phyloP scores from a whole-genome alignment of 2,329 filamentous ascomycete species.

The Diaporthe amygdali region DNA sequence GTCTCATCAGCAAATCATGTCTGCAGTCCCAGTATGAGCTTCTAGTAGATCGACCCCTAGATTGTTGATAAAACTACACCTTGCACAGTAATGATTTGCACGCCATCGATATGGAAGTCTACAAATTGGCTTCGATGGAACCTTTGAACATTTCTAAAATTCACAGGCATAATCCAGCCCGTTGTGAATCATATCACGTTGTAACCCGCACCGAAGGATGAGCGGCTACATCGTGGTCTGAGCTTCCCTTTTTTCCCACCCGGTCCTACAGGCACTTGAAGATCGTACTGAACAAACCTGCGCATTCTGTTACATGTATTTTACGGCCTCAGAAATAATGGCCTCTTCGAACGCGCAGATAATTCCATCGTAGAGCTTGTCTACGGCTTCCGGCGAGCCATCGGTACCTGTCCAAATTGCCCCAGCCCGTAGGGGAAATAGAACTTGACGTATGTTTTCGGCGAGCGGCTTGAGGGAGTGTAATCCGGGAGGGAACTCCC shows the following conservation, averaged over 20 bases:
- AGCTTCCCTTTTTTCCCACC: background rate
- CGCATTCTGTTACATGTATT: background rate
- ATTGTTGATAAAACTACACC: too few species aligned
- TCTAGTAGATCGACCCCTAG: too few species aligned
- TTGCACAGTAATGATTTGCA: too few species aligned
- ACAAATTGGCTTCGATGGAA: too few species aligned
- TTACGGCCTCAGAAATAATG: background rate
- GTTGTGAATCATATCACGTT: too few species aligned
- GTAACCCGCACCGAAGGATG: too few species aligned
- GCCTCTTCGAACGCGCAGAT: background rate
- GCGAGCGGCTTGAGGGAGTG: background rate
- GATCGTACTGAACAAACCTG: background rate
- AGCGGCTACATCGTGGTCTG: too few species aligned
- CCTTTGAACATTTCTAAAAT: too few species aligned
- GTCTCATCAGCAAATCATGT: too few species aligned
- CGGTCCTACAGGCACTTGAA: background rate
- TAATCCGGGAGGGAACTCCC: background rate
- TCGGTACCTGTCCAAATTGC: background rate
- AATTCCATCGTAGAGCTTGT: background rate
- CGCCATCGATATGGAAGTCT: too few species aligned
- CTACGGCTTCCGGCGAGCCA: background rate
- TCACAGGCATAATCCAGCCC: too few species aligned
- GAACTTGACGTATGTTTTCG: background rate
- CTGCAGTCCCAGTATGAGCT: too few species aligned
- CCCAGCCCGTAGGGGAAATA: background rate